Evolutionary conservation across 2,329 filamentous ascomycete species (phyloP), one percentile per base, ranked within the genome.

Genomic region (Pseudocercospora cruenta): DNA sequence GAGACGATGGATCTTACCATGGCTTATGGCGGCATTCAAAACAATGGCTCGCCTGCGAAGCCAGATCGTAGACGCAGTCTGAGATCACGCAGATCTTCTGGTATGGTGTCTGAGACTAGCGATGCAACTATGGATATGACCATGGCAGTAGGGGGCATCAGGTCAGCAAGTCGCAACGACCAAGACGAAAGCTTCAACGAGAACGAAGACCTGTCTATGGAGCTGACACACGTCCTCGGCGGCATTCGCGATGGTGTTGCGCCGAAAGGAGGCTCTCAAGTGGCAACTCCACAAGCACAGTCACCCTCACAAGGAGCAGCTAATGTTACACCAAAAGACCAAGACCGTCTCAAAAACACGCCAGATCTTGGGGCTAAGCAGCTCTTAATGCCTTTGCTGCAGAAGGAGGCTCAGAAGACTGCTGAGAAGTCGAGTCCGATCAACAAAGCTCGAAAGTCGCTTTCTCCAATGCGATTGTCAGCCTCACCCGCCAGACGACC

Each of bases 121-220:
- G 83, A 85, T 64, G 80, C 81, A 68, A 84, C 82, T 33, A 84
- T 87, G 84, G 86, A 88, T 54, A 81, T 88, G 57, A 88, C 86
- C 1, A 81, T 81, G 68, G 82, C 84, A 33, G 78, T 87, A 51
- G 86, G 86, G 28, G 80, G 82, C 39, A 75, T 78, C 61, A 71
- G 71, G 21, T 26, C 67, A 16, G 58, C 65, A 9, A 19, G 26
- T 14, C 65, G 54, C n/a, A 43, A 33, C 2, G 39, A 51, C 31
- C 61, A 60, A 72, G 60, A 76, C 70, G 49, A 70, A 24, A 74
- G 72, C 64, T 70, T 75, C 67, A 78, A 76, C 74, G 79, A 74
- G 65, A 78, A 79, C 75, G 79, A 80, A 76, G 85, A 81, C 76
- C 79, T 84, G 26, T 82, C 82, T n/a, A 85, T 85, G 83, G 83